Base-by-base conservation (phyloP, 2,329 filamentous ascomycete species). In the Lanzia echinophila region DNA sequence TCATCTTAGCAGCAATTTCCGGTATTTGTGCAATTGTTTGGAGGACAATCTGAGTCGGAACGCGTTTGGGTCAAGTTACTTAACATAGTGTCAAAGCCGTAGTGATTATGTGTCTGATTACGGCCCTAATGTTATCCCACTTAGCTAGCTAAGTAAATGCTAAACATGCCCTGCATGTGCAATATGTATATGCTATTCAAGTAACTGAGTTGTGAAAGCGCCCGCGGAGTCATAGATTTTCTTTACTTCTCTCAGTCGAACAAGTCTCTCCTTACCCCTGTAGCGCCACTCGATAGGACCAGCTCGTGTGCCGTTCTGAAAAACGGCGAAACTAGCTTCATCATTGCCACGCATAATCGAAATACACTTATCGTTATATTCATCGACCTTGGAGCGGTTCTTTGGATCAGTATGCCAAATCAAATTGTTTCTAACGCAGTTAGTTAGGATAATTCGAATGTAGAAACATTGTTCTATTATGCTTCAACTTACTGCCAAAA, bases 401-500 rank as follows among this genome's bases (percentile, higher is more conserved):
- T 53, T 53, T 2, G 19, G 5, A 34, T 53, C 33, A 2, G 34
- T 53, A 19, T 53, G 50, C 50, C 50, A 53, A 17, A 53, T 41
- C 17, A 47, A 33, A 13, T 53, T 53, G 13, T 53, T 53, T 12
- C 50, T 47, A 41, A 8, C 19, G 3, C 3, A 15, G 12, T 33
- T 19, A 47, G 17, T 19, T 17, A 17, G 20, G 11, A 22, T 6
- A 36, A 36, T 13, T 36, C 2, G n/a, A 38, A 19, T 12, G 10
- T 31, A 38, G 3, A 39, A 15, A n/a, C 11, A 36, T 6, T 36
- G 3, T 22, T 15, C 13, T 15, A 8, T 3, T 17, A 45, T 7
- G 5, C 13, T n/a, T 49, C 15, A n/a, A 33, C 53, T 22, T 51
- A 51, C 53, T 51, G 34, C 20, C 39, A 47, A 31, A 51, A 55